phyloP scores from a whole-genome alignment of 116 monocot genomes.

The Phalaenopsis hybrid region DNA sequence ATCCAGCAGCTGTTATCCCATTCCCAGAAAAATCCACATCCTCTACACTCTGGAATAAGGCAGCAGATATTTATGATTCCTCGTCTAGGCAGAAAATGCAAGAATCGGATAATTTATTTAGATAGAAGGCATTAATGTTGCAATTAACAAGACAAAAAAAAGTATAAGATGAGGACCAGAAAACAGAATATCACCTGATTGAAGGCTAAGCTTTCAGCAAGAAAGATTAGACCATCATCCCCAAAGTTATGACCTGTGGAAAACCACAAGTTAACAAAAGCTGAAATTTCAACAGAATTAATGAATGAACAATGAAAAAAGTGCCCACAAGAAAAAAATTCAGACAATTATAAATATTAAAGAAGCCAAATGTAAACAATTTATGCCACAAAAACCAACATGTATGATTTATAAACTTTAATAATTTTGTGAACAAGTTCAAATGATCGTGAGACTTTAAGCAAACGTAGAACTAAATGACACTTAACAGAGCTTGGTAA shows the following conservation, averaged over 20 bases:
- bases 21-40: slow-evolving; percentile 96
- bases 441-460: not conserved
- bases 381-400: not conserved
- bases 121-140: not conserved
- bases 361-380: not conserved
- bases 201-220: slow-evolving; percentile 88
- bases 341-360: not conserved
- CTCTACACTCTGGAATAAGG: slow-evolving; percentile 65
- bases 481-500: not conserved
- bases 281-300: not conserved
- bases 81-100: not conserved
- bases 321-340: not conserved
- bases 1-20: slow-evolving; percentile 80
- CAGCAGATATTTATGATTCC: not conserved
- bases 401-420: not conserved
- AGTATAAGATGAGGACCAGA: not conserved
- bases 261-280: not conserved
- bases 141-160: slow-evolving; percentile 6
- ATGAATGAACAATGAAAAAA: not conserved
- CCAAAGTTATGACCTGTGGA: slow-evolving; percentile 84
- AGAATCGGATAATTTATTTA: not conserved
- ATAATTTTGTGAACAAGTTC: not conserved
- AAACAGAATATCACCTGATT: slow-evolving; percentile 60
- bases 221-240: slow-evolving; percentile 93
- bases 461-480: not conserved